Percentiles rank a stretch among this genome's conserved stretches.
Evolutionary conservation across 805 yeast genomes (phyloP).

Genomic region (Pichia heedii): DNA sequence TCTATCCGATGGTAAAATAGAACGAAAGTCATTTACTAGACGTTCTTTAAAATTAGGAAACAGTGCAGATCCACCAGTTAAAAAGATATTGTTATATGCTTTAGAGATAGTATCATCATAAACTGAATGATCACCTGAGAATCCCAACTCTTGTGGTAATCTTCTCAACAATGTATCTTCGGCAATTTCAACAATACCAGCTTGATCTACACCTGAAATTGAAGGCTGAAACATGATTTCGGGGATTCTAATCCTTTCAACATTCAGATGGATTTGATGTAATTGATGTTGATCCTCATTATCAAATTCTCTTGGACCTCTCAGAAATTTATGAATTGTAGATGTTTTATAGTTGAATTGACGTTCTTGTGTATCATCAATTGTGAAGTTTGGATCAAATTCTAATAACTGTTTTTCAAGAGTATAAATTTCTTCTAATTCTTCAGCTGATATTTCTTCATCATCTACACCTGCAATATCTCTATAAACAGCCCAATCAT

Average conservation of each 20-base stretch:
- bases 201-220: constrained; percentile 92
- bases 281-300: constrained; percentile 75
- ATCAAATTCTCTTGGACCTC: constrained; percentile 85
- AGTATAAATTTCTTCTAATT: constrained; percentile 46
- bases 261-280: constrained; percentile 83
- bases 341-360: constrained; percentile 81
- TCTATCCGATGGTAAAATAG: constrained; percentile 61
- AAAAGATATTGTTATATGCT: constrained; percentile 54
- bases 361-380: constrained; percentile 75
- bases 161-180: constrained; percentile 57
- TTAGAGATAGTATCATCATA: constrained; percentile 20
- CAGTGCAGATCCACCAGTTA: constrained; percentile 79
- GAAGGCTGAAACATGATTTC: constrained; percentile 89
- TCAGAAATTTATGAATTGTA: constrained; percentile 68
- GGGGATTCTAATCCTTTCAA: constrained; percentile 87
- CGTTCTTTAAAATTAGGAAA: constrained; percentile 62
- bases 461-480: constrained; percentile 70
- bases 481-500: constrained; percentile 88
- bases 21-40: constrained; percentile 56
- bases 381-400: constrained; percentile 76
- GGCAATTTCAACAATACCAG: constrained; percentile 77
- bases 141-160: constrained; percentile 42
- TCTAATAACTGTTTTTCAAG: constrained; percentile 72
- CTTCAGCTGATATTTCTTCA: constrained; percentile 74
- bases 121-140: constrained; percentile 36